phyloP scores from a whole-genome alignment of 2,329 filamentous ascomycete genomes.

The Diaporthe sp. region DNA sequence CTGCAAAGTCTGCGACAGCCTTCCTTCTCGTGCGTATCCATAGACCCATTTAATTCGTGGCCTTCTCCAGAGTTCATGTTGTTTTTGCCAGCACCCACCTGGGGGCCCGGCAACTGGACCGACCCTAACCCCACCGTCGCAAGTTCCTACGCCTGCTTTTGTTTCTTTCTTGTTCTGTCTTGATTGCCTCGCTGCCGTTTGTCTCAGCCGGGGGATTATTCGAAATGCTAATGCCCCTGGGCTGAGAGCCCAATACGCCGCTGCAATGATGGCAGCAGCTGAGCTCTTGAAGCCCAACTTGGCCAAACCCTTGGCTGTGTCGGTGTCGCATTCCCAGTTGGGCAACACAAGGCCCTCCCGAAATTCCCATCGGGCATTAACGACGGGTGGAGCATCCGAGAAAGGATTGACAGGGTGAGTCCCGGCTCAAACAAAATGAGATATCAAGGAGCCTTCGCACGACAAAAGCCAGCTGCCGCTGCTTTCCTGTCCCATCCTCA shows the following conservation, averaged over 20 bases:
- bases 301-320: conserved; percentile 35
- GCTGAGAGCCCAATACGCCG: conserved; percentile 8
- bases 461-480: conserved; percentile 22
- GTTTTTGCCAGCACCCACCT: conserved; percentile 22
- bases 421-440: conserved; percentile 34
- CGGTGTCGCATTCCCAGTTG: conserved; percentile 39
- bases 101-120: not conserved
- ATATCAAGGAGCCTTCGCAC: conserved; percentile 37
- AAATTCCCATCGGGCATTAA: conserved; percentile 42
- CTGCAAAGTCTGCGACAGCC: conserved; percentile 9
- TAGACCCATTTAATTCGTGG: conserved; percentile 32
- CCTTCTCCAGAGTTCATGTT: conserved; percentile 26
- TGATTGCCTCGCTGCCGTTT: not conserved
- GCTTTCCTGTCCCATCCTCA: not conserved
- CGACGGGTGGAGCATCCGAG: conserved; percentile 36
- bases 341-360: conserved; percentile 37
- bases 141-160: not conserved
- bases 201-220: not conserved
- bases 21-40: conserved; percentile 15
- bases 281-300: conserved; percentile 33
- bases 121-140: conserved; percentile 21
- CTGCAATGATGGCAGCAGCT: not conserved
- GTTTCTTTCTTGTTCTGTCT: not conserved
- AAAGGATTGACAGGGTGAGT: conserved; percentile 37
- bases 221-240: not conserved